A percentile compares a stretch with the other conserved stretches of the same genome.
These are phyloP conservation scores for Lasiodiplodia citricola DNA, from an alignment of 2,329 filamentous ascomycete genomes.

Conservation along the genomic window DNA sequence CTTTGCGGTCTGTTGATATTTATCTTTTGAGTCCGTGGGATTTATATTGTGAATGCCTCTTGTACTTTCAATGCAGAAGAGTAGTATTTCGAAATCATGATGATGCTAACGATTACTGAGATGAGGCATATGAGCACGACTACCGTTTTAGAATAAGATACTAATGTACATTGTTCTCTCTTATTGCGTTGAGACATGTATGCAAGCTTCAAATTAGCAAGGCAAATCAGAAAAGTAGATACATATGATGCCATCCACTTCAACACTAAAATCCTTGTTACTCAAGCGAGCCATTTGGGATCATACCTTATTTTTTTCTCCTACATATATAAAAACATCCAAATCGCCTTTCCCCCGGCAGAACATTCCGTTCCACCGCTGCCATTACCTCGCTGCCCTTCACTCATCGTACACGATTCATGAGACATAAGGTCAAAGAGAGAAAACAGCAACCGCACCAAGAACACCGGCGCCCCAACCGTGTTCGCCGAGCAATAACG, in stretches of 20 bases:
- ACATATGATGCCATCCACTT: not conserved
- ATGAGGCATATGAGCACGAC: too few species aligned
- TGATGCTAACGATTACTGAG: too few species aligned
- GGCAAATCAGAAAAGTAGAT: too few species aligned
- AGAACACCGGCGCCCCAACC: not conserved
- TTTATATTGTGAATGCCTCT: not conserved
- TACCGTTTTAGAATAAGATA: too few species aligned
- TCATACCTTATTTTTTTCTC: not conserved
- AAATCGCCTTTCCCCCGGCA: not conserved
- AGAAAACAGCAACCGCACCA: not conserved
- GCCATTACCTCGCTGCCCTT: not conserved
- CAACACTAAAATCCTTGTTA: not conserved
- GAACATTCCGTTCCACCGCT: too few species aligned
- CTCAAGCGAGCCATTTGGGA: not conserved
- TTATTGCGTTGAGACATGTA: too few species aligned
- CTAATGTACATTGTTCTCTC: too few species aligned
- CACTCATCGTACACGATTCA: not conserved
- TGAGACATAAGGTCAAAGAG: not conserved
- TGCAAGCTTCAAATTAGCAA: not conserved
- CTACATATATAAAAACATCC: not conserved
- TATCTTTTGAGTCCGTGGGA: not conserved
- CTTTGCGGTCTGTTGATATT: too few species aligned
- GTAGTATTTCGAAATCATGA: too few species aligned
- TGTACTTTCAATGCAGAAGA: too few species aligned
- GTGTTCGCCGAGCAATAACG: not conserved